phyloP scores from a whole-genome alignment of 345 rosid genomes.

The Heritiera fomes region DNA sequence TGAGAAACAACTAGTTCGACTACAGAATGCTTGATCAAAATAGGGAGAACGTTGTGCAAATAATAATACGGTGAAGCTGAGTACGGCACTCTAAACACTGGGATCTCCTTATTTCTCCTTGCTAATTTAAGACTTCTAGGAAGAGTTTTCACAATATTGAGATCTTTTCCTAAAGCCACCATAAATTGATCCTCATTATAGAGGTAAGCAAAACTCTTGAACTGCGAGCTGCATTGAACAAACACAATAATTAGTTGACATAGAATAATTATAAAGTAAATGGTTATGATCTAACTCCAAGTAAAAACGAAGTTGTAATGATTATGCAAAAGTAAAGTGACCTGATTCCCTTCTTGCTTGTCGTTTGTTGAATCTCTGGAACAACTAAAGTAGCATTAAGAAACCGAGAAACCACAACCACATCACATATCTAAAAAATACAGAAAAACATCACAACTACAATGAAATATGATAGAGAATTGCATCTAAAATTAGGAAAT shows the following conservation, averaged over 20 bases:
- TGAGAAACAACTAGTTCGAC: slow-evolving; percentile 86
- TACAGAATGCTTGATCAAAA: slow-evolving; percentile 79
- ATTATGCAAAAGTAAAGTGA: slow-evolving; percentile 23
- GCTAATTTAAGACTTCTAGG: slow-evolving; percentile 88
- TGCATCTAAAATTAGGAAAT: neutral
- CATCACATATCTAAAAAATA: slow-evolving; percentile 67
- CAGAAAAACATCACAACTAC: slow-evolving; percentile 18
- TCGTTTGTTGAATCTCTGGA: slow-evolving; percentile 98
- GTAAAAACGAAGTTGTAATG: neutral
- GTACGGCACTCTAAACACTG: slow-evolving; percentile 75
- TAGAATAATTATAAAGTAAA: neutral
- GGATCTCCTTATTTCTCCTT: slow-evolving; percentile 83
- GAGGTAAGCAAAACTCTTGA: slow-evolving; percentile 97
- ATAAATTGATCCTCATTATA: slow-evolving; percentile 88
- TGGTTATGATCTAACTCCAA: neutral
- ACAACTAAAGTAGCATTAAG: slow-evolving; percentile 88
- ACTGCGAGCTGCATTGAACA: slow-evolving; percentile 67
- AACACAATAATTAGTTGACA: slow-evolving; percentile 1
- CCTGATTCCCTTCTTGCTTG: slow-evolving; percentile 99
- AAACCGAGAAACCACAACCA: slow-evolving; percentile 79
- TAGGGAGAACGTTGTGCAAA: slow-evolving; percentile 84
- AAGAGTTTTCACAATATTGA: slow-evolving; percentile 81
- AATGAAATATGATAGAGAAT: neutral
- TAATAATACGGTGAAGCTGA: slow-evolving; percentile 85
- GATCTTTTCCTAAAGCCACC: slow-evolving; percentile 69